A percentile compares a stretch with the other conserved stretches of the same genome.
Evolutionary conservation across 225 moss, liverwort and hornwort genomes (phyloP).

Genomic region (Asterella californica): DNA sequence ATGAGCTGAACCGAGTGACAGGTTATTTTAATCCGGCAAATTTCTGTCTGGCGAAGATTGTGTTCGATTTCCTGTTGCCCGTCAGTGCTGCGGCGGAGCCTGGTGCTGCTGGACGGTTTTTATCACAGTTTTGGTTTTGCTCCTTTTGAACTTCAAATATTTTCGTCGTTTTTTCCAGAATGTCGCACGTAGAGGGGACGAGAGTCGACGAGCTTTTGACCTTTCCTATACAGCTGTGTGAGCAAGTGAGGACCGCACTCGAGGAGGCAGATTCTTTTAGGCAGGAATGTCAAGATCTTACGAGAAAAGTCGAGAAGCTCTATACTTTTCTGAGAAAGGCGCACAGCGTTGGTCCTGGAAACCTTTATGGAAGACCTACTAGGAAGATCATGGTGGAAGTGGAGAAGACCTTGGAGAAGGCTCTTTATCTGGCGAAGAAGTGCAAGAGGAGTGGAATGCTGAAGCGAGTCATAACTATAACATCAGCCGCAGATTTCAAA

Average conservation of each 20-base stretch:
- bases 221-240: slow-evolving; percentile 46
- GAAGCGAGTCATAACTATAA: slow-evolving; percentile 81
- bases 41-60: not conserved
- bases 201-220: slow-evolving; percentile 32
- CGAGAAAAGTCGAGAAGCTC: slow-evolving; percentile 53
- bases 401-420: slow-evolving; percentile 70
- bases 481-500: slow-evolving; percentile 73
- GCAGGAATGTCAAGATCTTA: slow-evolving; percentile 68
- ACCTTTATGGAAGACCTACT: slow-evolving; percentile 77
- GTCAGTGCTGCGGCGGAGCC: not conserved
- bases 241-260: slow-evolving; percentile 48
- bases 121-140: not conserved
- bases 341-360: slow-evolving; percentile 37
- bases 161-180: not conserved
- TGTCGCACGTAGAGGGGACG: slow-evolving; percentile 22
- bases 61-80: not conserved
- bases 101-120: slow-evolving; percentile 1
- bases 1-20: slow-evolving; percentile 2
- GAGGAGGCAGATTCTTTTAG: slow-evolving; percentile 69
- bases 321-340: slow-evolving; percentile 54
- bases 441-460: slow-evolving; percentile 82
- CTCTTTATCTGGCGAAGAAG: slow-evolving; percentile 69
- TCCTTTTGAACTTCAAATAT: not conserved
- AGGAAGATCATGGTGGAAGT: slow-evolving; percentile 85
- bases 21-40: not conserved